Evolutionary conservation across 768 basidiomycete genomes (phyloP), one percentile per base, ranked within the genome.

Genomic region (Pisolithus marmoratus): DNA sequence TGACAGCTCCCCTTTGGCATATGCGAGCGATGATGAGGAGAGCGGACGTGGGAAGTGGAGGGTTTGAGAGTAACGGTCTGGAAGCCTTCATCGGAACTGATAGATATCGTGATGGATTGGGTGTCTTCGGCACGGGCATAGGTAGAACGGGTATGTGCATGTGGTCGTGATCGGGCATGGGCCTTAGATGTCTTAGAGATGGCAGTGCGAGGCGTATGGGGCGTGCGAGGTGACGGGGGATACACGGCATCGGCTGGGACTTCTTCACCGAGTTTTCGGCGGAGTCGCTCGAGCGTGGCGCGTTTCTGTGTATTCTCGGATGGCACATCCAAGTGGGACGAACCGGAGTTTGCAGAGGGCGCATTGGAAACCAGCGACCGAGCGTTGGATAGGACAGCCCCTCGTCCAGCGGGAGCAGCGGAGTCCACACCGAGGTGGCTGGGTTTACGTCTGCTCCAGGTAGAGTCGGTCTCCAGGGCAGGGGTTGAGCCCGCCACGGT

Each of bases 181-280:
- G 7, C 23, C 12, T 24, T 22, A 6, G 49, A 40, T 17, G 51
- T 52, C 2, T 19, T 48, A 1, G 62, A 53, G 38, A 52, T 36
- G 9, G 60, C 41, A 0, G 63, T 60, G 22, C 26, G 40, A 0
- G 46, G 52, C 3, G 51, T 47, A 3, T 15, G 41, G 42, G 47
- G 47, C 12, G 34, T 23, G 12, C 29, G 48, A 8, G 54, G 43
- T 2, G 53, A 38, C 24, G 59, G 14, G 29, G 81, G 75, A 65
- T 85, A 86, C 46, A 87, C 80, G 27, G 85, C 74, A 36, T 79
- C 72, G 2, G 76, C 56, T 7, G 85, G 86, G 20, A 87, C 79
- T 24, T 76, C 79, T 19, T 84, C 74, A 0, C 86, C 86, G 3
- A 88, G 74, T 57, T 69, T 82, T 59, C 75, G 78, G 48, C 80